These are phyloP conservation scores for Antarctomyces pellizariae DNA, from an alignment of 495 filamentous ascomycete genomes.

Conservation along the genomic window DNA sequence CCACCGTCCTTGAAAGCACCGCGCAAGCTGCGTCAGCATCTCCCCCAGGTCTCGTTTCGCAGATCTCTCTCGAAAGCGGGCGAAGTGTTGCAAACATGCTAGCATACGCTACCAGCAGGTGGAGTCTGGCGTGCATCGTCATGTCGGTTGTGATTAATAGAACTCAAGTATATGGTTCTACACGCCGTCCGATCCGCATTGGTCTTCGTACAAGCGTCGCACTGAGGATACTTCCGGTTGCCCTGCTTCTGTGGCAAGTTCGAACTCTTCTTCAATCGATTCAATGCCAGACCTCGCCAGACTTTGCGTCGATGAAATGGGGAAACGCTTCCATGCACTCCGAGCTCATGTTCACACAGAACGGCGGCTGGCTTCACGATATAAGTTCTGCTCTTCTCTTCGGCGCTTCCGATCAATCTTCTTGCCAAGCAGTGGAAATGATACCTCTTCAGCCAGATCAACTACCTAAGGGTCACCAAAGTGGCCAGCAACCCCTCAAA, in stretches of 20 bases:
- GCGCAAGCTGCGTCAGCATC: too few relatives aligned
- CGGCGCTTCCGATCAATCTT: slow-evolving; percentile 39
- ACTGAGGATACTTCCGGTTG: slow-evolving; percentile 52
- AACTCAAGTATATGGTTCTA: slow-evolving; percentile 79
- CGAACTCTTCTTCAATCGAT: slow-evolving; percentile 54
- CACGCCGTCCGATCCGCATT: slow-evolving; percentile 48
- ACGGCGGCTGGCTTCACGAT: slow-evolving; percentile 43
- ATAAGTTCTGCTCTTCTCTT: slow-evolving; percentile 44
- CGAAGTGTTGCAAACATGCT: slow-evolving; percentile 64
- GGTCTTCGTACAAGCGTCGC: slow-evolving; percentile 46
- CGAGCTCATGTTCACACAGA: slow-evolving; percentile 47
- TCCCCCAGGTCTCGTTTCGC: slow-evolving; percentile 18
- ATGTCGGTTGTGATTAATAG: slow-evolving; percentile 78
- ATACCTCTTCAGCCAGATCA: slow-evolving; percentile 18
- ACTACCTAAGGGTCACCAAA: slow-evolving; percentile 13
- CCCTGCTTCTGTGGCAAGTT: slow-evolving; percentile 47
- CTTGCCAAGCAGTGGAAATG: slow-evolving; percentile 56
- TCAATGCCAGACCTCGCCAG: slow-evolving; percentile 73
- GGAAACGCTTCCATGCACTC: slow-evolving; percentile 40
- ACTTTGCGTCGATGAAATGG: slow-evolving; percentile 50
- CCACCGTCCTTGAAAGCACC: too few relatives aligned
- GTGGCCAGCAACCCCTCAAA: slow-evolving; percentile 20
- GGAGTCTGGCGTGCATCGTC: slow-evolving; percentile 70
- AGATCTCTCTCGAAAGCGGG: slow-evolving; percentile 26
- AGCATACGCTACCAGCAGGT: slow-evolving; percentile 76